A percentile compares a stretch with the other conserved stretches of the same genome.
phyloP scores from a whole-genome alignment of 176 grass and related monocot genomes.

The Eremochloa ophiuroides region DNA sequence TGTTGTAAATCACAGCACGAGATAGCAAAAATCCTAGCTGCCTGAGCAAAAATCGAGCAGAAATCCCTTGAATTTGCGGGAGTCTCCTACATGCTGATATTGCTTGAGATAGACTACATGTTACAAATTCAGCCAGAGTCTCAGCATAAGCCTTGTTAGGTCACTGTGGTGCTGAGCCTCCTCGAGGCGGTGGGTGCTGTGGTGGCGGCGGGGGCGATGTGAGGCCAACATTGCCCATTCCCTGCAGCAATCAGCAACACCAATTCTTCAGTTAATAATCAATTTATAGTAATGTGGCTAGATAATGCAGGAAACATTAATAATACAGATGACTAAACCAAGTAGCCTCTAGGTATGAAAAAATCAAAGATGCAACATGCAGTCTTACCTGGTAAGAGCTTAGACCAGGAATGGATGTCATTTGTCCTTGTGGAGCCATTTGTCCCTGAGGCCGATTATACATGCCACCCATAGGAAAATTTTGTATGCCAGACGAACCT shows the following conservation, averaged over 20 bases:
- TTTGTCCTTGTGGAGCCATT: slow-evolving; percentile 65
- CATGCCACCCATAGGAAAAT: slow-evolving; percentile 70
- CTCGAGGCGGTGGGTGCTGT: slow-evolving; percentile 50
- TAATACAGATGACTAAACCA: slow-evolving; percentile 23
- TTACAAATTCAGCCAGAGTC: slow-evolving; percentile 6
- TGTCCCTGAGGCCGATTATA: slow-evolving; percentile 82
- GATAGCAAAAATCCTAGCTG: not conserved
- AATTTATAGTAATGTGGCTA: not conserved
- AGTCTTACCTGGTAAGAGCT: slow-evolving; percentile 64
- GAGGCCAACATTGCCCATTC: slow-evolving; percentile 74
- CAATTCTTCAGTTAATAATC: not conserved
- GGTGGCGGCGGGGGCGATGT: slow-evolving; percentile 47
- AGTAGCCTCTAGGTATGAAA: not conserved
- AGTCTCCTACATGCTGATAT: not conserved
- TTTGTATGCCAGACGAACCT: too few relatives aligned
- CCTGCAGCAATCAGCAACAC: slow-evolving; percentile 42
- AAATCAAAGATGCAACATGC: not conserved
- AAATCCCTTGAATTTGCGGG: not conserved
- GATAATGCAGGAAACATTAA: not conserved
- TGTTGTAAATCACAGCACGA: not conserved
- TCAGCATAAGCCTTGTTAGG: not conserved
- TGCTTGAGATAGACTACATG: not conserved
- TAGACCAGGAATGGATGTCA: slow-evolving; percentile 71
- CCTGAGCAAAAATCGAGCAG: not conserved
- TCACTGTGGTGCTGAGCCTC: slow-evolving; percentile 60